Conservation (phyloP, 441 rosid species). For the Gossypium schwendimanii region DNA sequence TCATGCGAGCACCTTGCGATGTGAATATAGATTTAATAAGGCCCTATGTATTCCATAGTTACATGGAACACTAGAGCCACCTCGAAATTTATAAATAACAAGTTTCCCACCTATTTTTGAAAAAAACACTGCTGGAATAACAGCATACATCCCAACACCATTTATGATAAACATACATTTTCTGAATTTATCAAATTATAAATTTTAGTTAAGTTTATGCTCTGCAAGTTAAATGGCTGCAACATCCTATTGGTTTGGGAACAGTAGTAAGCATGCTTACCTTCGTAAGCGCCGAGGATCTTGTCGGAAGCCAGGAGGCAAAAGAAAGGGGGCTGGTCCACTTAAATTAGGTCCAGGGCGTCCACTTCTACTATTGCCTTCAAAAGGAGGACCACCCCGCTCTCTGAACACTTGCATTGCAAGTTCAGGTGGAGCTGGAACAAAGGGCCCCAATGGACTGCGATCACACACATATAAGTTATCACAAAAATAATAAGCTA, state of each 20-base stretch:
- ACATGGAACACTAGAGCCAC: not conserved
- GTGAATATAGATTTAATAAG: not conserved
- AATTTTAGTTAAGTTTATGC: not conserved
- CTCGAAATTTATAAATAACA: not conserved
- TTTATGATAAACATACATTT: not conserved
- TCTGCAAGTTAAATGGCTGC: not conserved
- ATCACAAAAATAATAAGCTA: constrained; percentile 6
- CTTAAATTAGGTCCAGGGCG: constrained; percentile 51
- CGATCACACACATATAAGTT: constrained; percentile 25
- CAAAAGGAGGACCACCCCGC: constrained; percentile 71
- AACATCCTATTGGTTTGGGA: not conserved
- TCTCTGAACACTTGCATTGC: constrained; percentile 94
- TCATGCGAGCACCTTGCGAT: not conserved
- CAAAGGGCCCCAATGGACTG: constrained; percentile 98
- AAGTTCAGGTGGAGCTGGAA: constrained; percentile 96
- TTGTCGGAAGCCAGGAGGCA: constrained; percentile 74
- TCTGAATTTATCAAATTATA: not conserved
- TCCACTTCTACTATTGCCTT: constrained; percentile 69
- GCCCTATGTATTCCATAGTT: not conserved
- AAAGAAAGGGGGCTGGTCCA: constrained; percentile 76
- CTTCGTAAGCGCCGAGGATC: constrained; percentile 96
- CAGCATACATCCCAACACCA: not conserved
- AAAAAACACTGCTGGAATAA: not conserved
- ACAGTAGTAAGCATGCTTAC: constrained; percentile 27
- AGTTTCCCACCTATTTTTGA: not conserved